phyloP scores from a whole-genome alignment of 106 monocot species.

The Apostasia ramifera region DNA sequence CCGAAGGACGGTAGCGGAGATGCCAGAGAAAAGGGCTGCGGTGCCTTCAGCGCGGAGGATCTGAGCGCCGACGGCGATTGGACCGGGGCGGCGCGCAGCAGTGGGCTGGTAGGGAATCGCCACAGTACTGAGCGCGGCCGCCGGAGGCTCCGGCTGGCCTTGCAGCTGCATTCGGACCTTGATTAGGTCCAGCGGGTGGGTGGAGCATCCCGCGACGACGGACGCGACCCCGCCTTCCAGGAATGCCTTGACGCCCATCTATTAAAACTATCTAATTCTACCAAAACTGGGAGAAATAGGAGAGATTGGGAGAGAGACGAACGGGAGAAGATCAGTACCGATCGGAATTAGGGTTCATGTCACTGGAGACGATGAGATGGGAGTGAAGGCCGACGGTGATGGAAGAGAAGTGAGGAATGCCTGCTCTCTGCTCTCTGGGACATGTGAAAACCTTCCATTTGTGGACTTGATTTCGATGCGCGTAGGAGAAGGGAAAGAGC shows the following conservation, averaged over 20 bases:
- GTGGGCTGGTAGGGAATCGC: conserved; percentile 7
- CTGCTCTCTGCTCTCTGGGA: conserved; percentile 5
- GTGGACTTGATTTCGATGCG: background rate
- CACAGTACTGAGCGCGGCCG: conserved; percentile 4
- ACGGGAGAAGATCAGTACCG: conserved; percentile 3
- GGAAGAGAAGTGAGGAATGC: conserved; percentile 18
- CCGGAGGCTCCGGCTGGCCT: conserved; percentile 24
- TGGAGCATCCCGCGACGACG: conserved; percentile 67
- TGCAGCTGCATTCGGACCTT: conserved; percentile 88
- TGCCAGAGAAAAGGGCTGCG: conserved; percentile 49
- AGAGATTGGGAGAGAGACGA: background rate
- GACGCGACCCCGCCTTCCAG: conserved; percentile 69
- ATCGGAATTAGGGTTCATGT: conserved; percentile 17
- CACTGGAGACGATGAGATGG: conserved; percentile 19
- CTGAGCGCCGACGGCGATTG: conserved; percentile 39
- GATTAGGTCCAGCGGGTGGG: conserved; percentile 71
- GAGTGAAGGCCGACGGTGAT: conserved; percentile 21
- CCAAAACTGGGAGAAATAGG: no score
- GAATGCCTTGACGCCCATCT: conserved; percentile 69
- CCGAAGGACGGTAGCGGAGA: conserved; percentile 57
- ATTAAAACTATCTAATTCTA: background rate
- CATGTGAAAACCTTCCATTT: background rate
- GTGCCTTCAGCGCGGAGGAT: conserved; percentile 49
- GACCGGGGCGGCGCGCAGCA: conserved; percentile 21
- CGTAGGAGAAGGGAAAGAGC: background rate